These are phyloP conservation scores for Termitomyces sp. DNA, from an alignment of 768 basidiomycete species.

Conservation along the genomic window DNA sequence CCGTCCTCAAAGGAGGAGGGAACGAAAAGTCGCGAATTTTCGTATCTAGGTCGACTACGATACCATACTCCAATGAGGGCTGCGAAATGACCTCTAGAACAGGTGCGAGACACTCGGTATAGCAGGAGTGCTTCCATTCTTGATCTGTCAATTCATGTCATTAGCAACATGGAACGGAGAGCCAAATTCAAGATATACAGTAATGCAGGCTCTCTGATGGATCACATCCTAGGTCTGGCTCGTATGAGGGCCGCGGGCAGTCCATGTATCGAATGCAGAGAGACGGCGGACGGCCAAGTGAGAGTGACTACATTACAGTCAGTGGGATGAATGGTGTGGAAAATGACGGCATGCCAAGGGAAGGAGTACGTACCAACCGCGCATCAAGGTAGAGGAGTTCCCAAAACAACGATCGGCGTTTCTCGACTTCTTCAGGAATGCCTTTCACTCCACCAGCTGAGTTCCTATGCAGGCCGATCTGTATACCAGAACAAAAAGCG, in stretches of 20 bases:
- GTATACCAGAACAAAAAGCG: neutral
- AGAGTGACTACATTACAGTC: conserved; percentile 39
- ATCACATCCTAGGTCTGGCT: conserved; percentile 32
- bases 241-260: conserved; percentile 44
- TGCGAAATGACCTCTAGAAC: conserved; percentile 55
- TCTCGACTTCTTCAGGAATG: conserved; percentile 67
- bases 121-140: conserved; percentile 68
- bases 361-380: conserved; percentile 39
- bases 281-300: conserved; percentile 65
- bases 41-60: conserved; percentile 51
- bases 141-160: conserved; percentile 40
- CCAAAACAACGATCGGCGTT: conserved; percentile 65
- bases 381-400: conserved; percentile 63
- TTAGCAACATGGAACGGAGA: neutral
- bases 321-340: neutral
- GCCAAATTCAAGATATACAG: conserved; percentile 24
- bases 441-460: conserved; percentile 53
- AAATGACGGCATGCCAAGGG: neutral
- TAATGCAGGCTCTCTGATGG: conserved; percentile 34
- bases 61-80: conserved; percentile 44
- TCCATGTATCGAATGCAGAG: conserved; percentile 58
- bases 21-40: conserved; percentile 58
- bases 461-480: conserved; percentile 32
- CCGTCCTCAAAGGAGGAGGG: conserved; percentile 42
- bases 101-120: conserved; percentile 53